Evolutionary conservation across 345 rosid species (phyloP), one percentile per base, ranked within the genome.

Genomic region (Salix caprea): DNA sequence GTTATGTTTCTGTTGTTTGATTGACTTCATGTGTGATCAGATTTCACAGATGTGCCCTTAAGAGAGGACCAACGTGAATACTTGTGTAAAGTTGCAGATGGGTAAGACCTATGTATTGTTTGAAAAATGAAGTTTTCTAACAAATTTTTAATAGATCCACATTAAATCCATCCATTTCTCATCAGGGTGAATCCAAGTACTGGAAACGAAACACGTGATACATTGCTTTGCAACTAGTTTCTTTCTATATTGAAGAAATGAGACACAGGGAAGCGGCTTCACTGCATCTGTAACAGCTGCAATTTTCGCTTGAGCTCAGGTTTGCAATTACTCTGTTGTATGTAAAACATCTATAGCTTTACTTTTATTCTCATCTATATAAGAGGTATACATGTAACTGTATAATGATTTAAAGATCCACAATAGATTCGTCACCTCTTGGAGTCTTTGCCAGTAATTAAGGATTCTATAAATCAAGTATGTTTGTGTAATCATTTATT

Each of bases 21-120:
- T 42, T 70, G 16, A 16, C 18, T 19, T 75, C 70, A 16, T 48
- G 7, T 73, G 73, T 48, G 72, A 71, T 76, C 86, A 95, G 97
- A 95, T 76, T 95, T 95, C 90, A 91, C 99, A 46, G 99, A 95
- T 79, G 97, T 93, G 73, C 97, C 94, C 60, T 71, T 91, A 77
- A 87, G 99, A 84, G 97, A 95, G 4, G 98, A 95, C 82, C 99
- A 95, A 83, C 83, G 93, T 26, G 91, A 78, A 74, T 90, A 95
- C 71, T 94, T 93, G 62, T 95, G 99, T 87, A 89, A 91, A 88
- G 70, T 85, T 34, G 99, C 98, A 0, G 92, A 95, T 71, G 96
- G 98, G 99, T 93, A 88, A 78, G 84, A 70, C 28, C 61, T 48
- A 16, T 2, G 26, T 52, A 32, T 30, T 71, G 54, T 39, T 71